A percentile compares a stretch with the other conserved stretches of the same genome.
Evolutionary conservation across 1,284 basidiomycete genomes (phyloP).

Genomic region (Trametes sp.): DNA sequence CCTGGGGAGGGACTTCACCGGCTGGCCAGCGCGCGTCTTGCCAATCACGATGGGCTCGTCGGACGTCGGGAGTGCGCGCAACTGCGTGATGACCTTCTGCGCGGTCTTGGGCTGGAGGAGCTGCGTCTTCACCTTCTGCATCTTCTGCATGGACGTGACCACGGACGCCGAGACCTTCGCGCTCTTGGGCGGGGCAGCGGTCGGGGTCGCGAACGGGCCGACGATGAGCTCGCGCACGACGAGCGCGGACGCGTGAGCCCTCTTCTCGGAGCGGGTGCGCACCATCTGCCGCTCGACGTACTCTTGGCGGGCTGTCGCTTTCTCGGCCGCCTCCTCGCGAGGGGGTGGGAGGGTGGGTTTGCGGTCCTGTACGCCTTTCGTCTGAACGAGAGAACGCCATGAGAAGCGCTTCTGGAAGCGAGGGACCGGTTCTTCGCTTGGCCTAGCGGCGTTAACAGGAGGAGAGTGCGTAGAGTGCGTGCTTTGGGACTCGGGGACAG

Average conservation of each 20-base stretch:
- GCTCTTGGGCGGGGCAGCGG: slow-evolving; percentile 37
- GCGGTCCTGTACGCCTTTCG: slow-evolving; percentile 36
- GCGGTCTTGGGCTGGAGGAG: slow-evolving; percentile 71
- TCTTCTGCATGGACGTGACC: slow-evolving; percentile 52
- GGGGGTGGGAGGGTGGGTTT: slow-evolving; percentile 47
- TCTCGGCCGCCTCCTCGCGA: slow-evolving; percentile 43
- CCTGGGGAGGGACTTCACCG: slow-evolving; percentile 31
- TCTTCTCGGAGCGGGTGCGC: slow-evolving; percentile 57
- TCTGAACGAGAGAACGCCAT: slow-evolving; percentile 34
- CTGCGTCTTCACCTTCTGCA: slow-evolving; percentile 75
- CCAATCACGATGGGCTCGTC: slow-evolving; percentile 33
- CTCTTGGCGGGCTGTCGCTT: slow-evolving; percentile 23
- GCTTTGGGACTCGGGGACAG: not conserved
- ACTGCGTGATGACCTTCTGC: slow-evolving; percentile 71
- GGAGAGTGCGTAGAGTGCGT: not conserved
- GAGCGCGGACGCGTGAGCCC: slow-evolving; percentile 68
- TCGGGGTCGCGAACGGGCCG: slow-evolving; percentile 49
- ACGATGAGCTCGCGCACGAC: slow-evolving; percentile 73
- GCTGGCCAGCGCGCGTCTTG: slow-evolving; percentile 31
- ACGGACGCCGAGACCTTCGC: slow-evolving; percentile 46
- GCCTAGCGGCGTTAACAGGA: not conserved
- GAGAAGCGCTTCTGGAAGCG: slow-evolving; percentile 37
- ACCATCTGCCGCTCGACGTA: slow-evolving; percentile 32
- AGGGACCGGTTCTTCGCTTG: slow-evolving; percentile 8
- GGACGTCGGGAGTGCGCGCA: slow-evolving; percentile 55